Evolutionary conservation across 1,139 yeast species (phyloP), one percentile per base, ranked within the genome.

Genomic region (Diutina pseudorugosa): DNA sequence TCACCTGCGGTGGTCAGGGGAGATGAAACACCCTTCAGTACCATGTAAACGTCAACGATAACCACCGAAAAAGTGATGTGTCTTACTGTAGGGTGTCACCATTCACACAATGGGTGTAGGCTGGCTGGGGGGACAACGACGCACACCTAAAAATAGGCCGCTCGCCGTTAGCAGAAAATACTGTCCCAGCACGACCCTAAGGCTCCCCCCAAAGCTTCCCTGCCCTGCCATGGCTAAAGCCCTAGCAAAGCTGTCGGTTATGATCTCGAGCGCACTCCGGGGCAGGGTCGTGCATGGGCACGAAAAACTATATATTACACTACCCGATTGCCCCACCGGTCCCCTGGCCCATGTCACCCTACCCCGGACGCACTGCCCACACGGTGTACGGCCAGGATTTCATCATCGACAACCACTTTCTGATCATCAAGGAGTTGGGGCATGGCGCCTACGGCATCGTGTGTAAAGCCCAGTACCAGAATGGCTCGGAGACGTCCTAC

Each of bases 361-460:
- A 41, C 18, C 50, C 42, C n/a, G 76, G 76, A 14, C 64, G 76
- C 52, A 57, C 68, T 2, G 73, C 73, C 51, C 71, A 71, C 58
- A 69, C 82, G 64, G 96, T 91, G 50, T 89, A 82, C 68, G 85
- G 86, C 64, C 97, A 90, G 68, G 95, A 88, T 61, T 91, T 91
- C 65, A 80, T 89, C 51, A 89, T 91, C 55, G 96, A 90, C 66
- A 80, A 80, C 59, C 73, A 95, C 55, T 88, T 90, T 67, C 85
- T 87, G 63, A 77, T 93, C 59, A 86, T 88, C 56, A 88, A 90
- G 62, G 96, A 90, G 61, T 76, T 93, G 51, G 98, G 98, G 27
- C 96, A 91, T 61, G 98, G 98, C 3, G 97, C 98, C 0, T 93
- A 93, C 64, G 98, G 98, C 36, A 82, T 91, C 6, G 98, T 93